Conservation (phyloP, 2,329 filamentous ascomycete species). For the Claviceps lovelessii region DNA sequence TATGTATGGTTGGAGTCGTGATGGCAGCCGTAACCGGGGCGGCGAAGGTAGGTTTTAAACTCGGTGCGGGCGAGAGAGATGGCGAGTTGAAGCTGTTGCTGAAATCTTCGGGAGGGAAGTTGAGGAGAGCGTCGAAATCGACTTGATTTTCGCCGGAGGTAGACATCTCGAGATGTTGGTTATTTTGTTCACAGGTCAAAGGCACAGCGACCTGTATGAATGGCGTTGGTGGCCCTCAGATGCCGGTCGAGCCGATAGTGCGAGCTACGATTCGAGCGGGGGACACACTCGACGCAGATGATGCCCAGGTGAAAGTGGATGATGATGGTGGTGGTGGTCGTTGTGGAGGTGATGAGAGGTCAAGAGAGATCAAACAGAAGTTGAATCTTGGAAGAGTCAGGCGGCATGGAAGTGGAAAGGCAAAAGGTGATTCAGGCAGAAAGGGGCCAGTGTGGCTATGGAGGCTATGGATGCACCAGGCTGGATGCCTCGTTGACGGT, state of each 20-base stretch:
- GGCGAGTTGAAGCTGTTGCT: slow-evolving; percentile 44
- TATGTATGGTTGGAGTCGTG: slow-evolving; percentile 39
- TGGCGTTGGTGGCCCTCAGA: slow-evolving; percentile 2
- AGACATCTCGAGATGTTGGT: slow-evolving; percentile 19
- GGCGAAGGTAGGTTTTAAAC: slow-evolving; percentile 39
- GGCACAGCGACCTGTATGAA: slow-evolving; percentile 2
- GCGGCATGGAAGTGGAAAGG: slow-evolving; percentile 4
- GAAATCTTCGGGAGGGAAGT: slow-evolving; percentile 46
- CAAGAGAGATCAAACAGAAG: not conserved
- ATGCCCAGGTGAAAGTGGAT: not conserved
- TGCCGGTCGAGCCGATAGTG: not conserved
- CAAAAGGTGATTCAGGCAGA: slow-evolving; percentile 12
- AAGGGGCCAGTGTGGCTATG: slow-evolving; percentile 19
- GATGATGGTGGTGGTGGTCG: not conserved
- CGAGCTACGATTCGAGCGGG: not conserved
- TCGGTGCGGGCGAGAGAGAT: slow-evolving; percentile 38
- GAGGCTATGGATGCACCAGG: slow-evolving; percentile 22
- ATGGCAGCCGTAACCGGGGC: slow-evolving; percentile 38
- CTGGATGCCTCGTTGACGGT: slow-evolving; percentile 12
- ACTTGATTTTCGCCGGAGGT: slow-evolving; percentile 30
- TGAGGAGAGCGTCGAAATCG: slow-evolving; percentile 43
- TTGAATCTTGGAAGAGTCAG: not conserved
- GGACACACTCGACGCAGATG: not conserved
- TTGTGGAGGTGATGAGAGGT: not conserved
- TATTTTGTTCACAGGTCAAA: not conserved